Base-by-base conservation (phyloP, 768 basidiomycete species). In the Termitomyces bulborhizus region DNA sequence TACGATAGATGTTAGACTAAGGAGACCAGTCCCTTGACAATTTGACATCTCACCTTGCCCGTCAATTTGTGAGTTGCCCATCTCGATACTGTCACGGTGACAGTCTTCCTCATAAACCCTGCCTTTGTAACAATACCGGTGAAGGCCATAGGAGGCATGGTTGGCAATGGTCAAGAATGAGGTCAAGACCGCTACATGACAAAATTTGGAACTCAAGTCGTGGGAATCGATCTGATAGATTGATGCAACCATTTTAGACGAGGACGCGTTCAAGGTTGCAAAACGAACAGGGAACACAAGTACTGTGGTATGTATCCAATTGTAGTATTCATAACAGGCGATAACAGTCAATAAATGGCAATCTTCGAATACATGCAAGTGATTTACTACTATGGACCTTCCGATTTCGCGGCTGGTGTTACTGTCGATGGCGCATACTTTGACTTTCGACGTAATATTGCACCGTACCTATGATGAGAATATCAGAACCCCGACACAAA, bases 41-140 rank as follows among this genome's bases (percentile, higher is more conserved):
- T 51, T 21, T 24, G 13, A 18, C 4, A 47, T 42, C 76, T 60
- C 60, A 90, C 90, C 78, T 93, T 93, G 61, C 86, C 84, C 4
- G 90, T 92, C 46, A 81, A 64, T 57, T 80, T 79, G 64, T 93
- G 89, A n/a, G 81, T 69, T 39, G 87, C 76, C 74, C 77, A 82
- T 54, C 90, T 80, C 24, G 86, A 83, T 7, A 93, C 89, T 0
- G 87, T 85, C 46, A 93, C 90, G 0, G 91, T 93, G 13, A 80
- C 90, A 0, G 90, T 93, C 67, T 91, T 92, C 53, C 84, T 76
- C 90, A 93, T 93, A 60, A 76, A 81, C 8, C 91, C 90, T 21
- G 81, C 86, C 68, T 89, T 92, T 32, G 88, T 86, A 18, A 93
- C 91, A 39, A 83, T 63, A 16, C 90, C 90, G 24, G 76, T 76